These are phyloP conservation scores for Garcia nutans DNA, from an alignment of 345 rosid species.

Conservation along the genomic window DNA sequence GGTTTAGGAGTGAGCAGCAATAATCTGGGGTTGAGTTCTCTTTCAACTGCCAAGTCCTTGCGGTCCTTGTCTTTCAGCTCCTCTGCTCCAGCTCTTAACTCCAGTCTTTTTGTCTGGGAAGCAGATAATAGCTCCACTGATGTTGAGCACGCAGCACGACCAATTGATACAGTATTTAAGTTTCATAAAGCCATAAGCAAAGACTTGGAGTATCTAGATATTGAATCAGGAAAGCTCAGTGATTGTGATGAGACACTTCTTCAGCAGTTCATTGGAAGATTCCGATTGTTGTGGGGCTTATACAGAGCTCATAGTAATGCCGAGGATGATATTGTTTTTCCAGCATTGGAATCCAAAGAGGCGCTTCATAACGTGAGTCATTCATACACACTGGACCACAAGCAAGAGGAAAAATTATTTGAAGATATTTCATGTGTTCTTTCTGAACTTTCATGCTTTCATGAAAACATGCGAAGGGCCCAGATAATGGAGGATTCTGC, in stretches of 20 bases:
- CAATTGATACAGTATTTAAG: slow-evolving; percentile 86
- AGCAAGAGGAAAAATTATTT: slow-evolving; percentile 87
- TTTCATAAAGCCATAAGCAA: slow-evolving; percentile 89
- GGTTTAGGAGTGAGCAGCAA: slow-evolving; percentile 71
- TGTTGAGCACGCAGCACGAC: slow-evolving; percentile 51
- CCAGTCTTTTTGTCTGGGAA: slow-evolving; percentile 89
- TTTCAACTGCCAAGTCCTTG: slow-evolving; percentile 64
- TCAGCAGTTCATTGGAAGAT: slow-evolving; percentile 77
- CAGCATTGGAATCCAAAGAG: slow-evolving; percentile 91
- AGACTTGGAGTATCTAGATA: slow-evolving; percentile 86
- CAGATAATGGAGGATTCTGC: slow-evolving; percentile 30
- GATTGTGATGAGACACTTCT: slow-evolving; percentile 69
- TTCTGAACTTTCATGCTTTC: slow-evolving; percentile 62
- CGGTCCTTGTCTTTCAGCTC: slow-evolving; percentile 63
- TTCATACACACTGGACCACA: slow-evolving; percentile 84
- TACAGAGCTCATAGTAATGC: slow-evolving; percentile 95
- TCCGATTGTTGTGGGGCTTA: slow-evolving; percentile 83
- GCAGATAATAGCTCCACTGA: slow-evolving; percentile 49
- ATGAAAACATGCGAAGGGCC: slow-evolving; percentile 43
- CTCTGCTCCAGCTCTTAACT: slow-evolving; percentile 72
- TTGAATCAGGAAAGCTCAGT: slow-evolving; percentile 76
- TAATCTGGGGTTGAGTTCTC: slow-evolving; percentile 66
- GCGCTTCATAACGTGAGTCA: slow-evolving; percentile 92
- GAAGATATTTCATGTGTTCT: slow-evolving; percentile 74
- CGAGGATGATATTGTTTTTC: slow-evolving; percentile 93